Conservation (phyloP, 2,329 filamentous ascomycete genomes). For the Xylogone sp. region DNA sequence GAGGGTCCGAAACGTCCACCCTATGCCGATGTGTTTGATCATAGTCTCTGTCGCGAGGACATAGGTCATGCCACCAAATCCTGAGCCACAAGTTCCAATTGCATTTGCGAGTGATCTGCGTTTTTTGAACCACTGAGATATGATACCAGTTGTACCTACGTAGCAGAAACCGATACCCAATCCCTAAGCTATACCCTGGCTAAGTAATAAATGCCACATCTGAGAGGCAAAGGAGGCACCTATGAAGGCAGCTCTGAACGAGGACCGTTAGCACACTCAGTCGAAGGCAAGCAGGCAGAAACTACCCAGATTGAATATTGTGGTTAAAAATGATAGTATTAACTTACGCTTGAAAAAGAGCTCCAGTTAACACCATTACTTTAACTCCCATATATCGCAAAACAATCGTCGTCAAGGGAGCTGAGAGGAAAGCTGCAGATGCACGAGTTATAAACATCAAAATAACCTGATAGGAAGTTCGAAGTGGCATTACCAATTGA, state of each 20-base stretch:
- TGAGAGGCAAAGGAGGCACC: slow-evolving; percentile 56
- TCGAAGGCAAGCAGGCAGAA: no score
- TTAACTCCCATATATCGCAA: slow-evolving; percentile 43
- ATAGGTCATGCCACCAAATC: slow-evolving; percentile 49
- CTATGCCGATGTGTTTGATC: slow-evolving; percentile 43
- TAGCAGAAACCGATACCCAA: slow-evolving; percentile 69
- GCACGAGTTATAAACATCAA: no score
- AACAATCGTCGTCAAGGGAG: slow-evolving; percentile 38
- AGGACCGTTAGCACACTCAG: no score
- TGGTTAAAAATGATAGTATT: no score
- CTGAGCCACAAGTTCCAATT: slow-evolving; percentile 48
- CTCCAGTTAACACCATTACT: slow-evolving; percentile 47
- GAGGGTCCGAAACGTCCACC: slow-evolving; percentile 49
- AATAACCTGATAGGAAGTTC: no score
- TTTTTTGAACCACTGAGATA: slow-evolving; percentile 56
- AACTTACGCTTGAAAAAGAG: slow-evolving; percentile 58
- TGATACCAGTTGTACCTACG: slow-evolving; percentile 58
- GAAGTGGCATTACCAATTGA: no score
- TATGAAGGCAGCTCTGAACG: slow-evolving; percentile 58
- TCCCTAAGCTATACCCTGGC: slow-evolving; percentile 70
- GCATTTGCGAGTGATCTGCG: slow-evolving; percentile 51
- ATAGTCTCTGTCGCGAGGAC: slow-evolving; percentile 46
- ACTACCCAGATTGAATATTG: no score
- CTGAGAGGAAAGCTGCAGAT: slow-evolving; percentile 62
- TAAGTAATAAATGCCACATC: slow-evolving; percentile 72